A percentile compares a stretch with the other conserved stretches of the same genome.
Conservation (phyloP, 179 eudicot genomes). For the Corrigiola litoralis region DNA sequence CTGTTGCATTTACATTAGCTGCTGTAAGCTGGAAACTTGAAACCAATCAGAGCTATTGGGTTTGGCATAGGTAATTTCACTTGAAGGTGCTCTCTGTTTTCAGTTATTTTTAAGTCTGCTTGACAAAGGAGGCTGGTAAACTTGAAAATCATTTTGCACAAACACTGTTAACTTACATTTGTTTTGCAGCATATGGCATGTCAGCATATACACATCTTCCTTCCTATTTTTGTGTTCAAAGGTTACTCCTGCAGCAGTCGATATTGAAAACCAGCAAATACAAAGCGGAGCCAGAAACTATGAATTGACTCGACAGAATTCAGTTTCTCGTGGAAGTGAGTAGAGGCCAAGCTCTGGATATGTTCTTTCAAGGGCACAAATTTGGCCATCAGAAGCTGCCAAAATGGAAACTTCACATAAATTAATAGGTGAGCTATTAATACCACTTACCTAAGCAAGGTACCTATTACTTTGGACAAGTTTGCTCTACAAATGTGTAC, state of each 20-base stretch:
- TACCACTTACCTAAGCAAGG: too few species aligned
- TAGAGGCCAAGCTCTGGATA: conserved; percentile 2
- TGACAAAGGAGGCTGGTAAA: neutral
- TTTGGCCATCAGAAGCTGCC: neutral
- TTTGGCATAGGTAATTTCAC: conserved; percentile 81
- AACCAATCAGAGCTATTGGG: conserved; percentile 70
- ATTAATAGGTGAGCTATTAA: too few species aligned
- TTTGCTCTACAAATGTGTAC: too few species aligned
- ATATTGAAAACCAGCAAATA: conserved; percentile 29
- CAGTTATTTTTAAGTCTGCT: neutral
- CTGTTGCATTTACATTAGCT: conserved; percentile 61
- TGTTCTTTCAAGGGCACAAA: neutral
- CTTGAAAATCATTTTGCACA: neutral
- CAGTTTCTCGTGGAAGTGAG: conserved; percentile 34
- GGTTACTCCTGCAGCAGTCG: conserved; percentile 21
- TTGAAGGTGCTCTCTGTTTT: neutral
- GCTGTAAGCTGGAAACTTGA: conserved; percentile 80
- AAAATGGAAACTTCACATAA: too few species aligned
- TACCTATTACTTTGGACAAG: too few species aligned
- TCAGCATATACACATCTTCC: conserved; percentile 72
- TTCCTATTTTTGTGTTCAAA: conserved; percentile 89
- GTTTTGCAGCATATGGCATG: conserved; percentile 78
- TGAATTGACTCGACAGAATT: conserved; percentile 69
- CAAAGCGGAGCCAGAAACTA: conserved; percentile 43
- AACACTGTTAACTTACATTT: conserved; percentile 4